These are phyloP conservation scores for Paraphoma sp. DNA, from an alignment of 2,329 filamentous ascomycete species.

Conservation along the genomic window DNA sequence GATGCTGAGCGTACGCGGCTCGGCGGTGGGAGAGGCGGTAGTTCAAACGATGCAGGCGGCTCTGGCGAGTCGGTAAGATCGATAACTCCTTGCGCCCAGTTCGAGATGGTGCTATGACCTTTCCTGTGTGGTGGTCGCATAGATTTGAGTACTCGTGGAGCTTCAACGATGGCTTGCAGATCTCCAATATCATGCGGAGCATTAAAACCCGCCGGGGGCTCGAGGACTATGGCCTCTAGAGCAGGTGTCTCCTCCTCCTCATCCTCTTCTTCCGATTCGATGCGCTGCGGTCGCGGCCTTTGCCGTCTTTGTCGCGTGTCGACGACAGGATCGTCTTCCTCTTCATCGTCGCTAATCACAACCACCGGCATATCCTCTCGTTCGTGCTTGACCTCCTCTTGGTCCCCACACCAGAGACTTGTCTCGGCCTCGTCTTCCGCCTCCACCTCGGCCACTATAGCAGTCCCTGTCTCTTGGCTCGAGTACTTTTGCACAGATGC, in stretches of 20 bases:
- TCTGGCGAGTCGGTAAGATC: conserved; percentile 40
- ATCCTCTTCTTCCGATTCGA: conserved; percentile 34
- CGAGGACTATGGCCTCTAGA: too few species aligned
- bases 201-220: too few species aligned
- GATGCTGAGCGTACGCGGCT: conserved; percentile 28
- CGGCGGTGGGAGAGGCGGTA: conserved; percentile 19
- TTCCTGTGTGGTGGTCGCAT: conserved; percentile 33
- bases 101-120: conserved; percentile 34
- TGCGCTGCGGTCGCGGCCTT: conserved; percentile 16
- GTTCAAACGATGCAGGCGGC: conserved; percentile 21
- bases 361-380: conserved; percentile 4
- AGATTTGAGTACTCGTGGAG: conserved; percentile 13
- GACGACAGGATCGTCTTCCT: conserved; percentile 40
- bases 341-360: conserved; percentile 16
- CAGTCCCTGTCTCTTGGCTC: conserved; percentile 5
- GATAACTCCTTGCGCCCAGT: conserved; percentile 41
- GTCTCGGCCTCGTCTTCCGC: conserved; percentile 34
- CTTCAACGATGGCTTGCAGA: conserved; percentile 1
- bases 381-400: conserved; percentile 18
- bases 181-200: background rate
- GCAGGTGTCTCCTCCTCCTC: conserved; percentile 1
- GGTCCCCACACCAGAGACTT: conserved; percentile 39
- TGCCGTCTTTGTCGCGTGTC: conserved; percentile 21
- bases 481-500: conserved; percentile 10
- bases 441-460: conserved; percentile 15